Conservation (phyloP, 2,329 filamentous ascomycete genomes). For the Colletotrichum magnum region DNA sequence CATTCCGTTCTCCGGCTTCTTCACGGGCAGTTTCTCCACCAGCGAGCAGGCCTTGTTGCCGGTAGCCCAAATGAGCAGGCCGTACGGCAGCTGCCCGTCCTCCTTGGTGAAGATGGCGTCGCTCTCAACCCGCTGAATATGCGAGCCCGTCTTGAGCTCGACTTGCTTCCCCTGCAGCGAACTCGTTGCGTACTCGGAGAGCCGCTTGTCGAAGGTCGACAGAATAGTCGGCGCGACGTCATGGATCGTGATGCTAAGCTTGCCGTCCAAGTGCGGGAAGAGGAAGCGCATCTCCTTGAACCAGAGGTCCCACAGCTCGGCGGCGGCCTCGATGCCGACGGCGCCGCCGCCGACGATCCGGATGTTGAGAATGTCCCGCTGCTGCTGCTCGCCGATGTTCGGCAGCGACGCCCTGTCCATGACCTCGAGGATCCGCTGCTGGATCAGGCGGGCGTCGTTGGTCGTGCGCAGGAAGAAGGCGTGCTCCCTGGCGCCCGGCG, state of each 20-base stretch:
- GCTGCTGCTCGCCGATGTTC: slow-evolving; percentile 95
- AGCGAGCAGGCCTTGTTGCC: slow-evolving; percentile 72
- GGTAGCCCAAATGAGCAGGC: slow-evolving; percentile 97
- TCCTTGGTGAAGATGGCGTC: slow-evolving; percentile 99
- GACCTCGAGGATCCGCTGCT: slow-evolving; percentile 99
- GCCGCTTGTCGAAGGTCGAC: slow-evolving; percentile 97
- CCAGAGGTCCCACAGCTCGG: slow-evolving; percentile 98
- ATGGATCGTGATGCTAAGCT: slow-evolving; percentile 97
- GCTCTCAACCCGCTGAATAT: slow-evolving; percentile 51
- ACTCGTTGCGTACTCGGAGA: slow-evolving; percentile 87
- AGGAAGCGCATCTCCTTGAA: slow-evolving; percentile 98
- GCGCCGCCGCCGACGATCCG: slow-evolving; percentile 94
- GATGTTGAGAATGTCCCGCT: slow-evolving; percentile 93
- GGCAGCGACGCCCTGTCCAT: slow-evolving; percentile 94
- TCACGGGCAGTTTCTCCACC: slow-evolving; percentile 25
- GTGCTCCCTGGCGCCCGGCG: slow-evolving; percentile 93
- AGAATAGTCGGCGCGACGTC: slow-evolving; percentile 97
- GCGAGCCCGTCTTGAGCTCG: slow-evolving; percentile 13
- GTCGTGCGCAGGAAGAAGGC: slow-evolving; percentile 99
- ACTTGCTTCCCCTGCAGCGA: slow-evolving; percentile 29
- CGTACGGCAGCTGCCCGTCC: slow-evolving; percentile 85
- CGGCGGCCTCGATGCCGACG: slow-evolving; percentile 97
- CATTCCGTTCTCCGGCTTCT: slow-evolving; percentile 14
- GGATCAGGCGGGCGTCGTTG: slow-evolving; percentile 92
- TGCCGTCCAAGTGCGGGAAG: slow-evolving; percentile 93